These are phyloP conservation scores for Lactarius quietus DNA, from an alignment of 768 basidiomycete species.

Conservation along the genomic window DNA sequence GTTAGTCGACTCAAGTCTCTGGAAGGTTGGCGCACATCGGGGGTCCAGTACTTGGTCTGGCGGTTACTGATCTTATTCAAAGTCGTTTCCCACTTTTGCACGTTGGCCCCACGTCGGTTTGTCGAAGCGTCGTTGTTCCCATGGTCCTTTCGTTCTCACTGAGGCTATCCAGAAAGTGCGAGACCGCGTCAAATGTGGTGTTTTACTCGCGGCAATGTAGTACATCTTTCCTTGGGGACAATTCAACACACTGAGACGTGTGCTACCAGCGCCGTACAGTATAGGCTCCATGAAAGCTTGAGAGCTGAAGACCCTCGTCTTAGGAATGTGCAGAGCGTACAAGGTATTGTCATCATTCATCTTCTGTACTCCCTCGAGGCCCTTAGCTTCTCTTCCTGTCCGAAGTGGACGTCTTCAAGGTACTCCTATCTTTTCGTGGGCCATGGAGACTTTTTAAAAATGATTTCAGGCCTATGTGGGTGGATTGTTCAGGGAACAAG, in stretches of 20 bases:
- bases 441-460: background rate
- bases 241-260: background rate
- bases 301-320: background rate
- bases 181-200: constrained; percentile 5
- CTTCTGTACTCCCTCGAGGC: background rate
- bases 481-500: constrained; percentile 16
- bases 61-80: constrained; percentile 14
- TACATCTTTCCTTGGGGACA: background rate
- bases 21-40: constrained; percentile 13
- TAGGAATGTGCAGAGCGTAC: background rate
- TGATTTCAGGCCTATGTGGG: constrained; percentile 18
- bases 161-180: constrained; percentile 6
- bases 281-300: constrained; percentile 2
- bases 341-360: background rate
- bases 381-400: background rate
- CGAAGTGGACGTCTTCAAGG: constrained; percentile 19
- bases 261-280: background rate
- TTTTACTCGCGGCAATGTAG: constrained; percentile 10
- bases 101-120: constrained; percentile 13
- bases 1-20: background rate
- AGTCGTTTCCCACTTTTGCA: background rate
- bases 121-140: background rate
- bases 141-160: background rate
- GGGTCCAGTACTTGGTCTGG: constrained; percentile 13
- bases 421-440: background rate